Conservation (phyloP, 2,329 filamentous ascomycete species). For the Epichloe aotearoae region DNA sequence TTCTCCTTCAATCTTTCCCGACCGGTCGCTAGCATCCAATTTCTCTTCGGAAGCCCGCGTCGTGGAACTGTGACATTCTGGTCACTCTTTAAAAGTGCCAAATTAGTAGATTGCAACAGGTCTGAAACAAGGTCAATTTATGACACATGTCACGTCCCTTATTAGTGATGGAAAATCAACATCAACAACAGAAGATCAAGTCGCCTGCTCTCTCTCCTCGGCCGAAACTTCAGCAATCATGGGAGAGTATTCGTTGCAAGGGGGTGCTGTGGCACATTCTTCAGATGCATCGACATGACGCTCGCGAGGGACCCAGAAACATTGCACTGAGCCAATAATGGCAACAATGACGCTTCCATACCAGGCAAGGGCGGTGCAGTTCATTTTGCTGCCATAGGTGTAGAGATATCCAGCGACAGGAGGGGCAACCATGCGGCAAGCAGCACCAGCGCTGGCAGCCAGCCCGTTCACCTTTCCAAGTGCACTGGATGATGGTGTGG, state of each 20-base stretch:
- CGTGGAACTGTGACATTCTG: constrained; percentile 9
- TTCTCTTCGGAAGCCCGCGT: constrained; percentile 2
- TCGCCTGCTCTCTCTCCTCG: constrained; percentile 9
- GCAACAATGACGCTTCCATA: constrained; percentile 47
- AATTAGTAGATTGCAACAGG: constrained; percentile 4
- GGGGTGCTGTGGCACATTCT: constrained; percentile 13
- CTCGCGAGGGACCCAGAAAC: constrained; percentile 36
- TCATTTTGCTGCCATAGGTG: constrained; percentile 41
- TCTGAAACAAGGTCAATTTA: background rate
- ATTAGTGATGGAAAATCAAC: background rate
- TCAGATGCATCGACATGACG: constrained; percentile 15
- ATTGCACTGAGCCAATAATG: constrained; percentile 43
- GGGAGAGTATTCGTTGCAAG: constrained; percentile 6
- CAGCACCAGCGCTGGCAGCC: constrained; percentile 51
- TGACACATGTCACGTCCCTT: background rate
- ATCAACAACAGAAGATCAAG: background rate
- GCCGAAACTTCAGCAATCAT: constrained; percentile 19
- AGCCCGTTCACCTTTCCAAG: constrained; percentile 54
- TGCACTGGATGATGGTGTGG: constrained; percentile 40
- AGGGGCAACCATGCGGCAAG: constrained; percentile 54
- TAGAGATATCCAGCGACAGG: constrained; percentile 52
- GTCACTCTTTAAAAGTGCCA: constrained; percentile 7
- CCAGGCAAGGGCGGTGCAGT: constrained; percentile 51
- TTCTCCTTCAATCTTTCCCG: background rate
- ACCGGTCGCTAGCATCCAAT: constrained; percentile 1